A percentile compares a stretch with the other conserved stretches of the same genome.
Conservation (phyloP, 148 eudicot species). For the Silene uniflora region DNA sequence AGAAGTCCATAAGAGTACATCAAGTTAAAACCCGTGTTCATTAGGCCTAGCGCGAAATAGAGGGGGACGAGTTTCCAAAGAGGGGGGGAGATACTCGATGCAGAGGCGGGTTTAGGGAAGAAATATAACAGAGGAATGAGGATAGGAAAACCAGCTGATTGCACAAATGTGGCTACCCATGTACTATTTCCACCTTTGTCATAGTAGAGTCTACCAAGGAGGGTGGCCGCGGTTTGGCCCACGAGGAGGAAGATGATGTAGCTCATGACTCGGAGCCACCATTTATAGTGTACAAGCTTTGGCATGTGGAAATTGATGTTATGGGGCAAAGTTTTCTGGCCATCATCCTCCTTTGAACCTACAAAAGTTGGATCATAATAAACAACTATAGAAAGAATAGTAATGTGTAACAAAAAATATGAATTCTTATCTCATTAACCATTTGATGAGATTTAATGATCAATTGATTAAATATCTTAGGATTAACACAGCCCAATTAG, state of each 20-base stretch:
- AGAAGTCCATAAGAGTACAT: conserved; percentile 44
- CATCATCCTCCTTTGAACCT: conserved; percentile 17
- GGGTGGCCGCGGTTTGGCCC: conserved; percentile 36
- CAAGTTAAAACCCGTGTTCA: conserved; percentile 21
- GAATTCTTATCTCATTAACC: too few relatives aligned
- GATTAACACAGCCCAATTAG: too few relatives aligned
- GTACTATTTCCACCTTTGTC: conserved; percentile 46
- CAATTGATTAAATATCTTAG: too few relatives aligned
- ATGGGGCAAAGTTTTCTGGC: background rate
- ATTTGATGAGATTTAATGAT: too few relatives aligned
- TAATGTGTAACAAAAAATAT: too few relatives aligned
- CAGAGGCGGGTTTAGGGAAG: conserved; percentile 12
- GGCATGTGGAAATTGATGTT: conserved; percentile 7
- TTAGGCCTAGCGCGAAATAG: conserved; percentile 25
- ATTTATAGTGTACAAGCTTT: conserved; percentile 23
- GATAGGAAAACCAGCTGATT: conserved; percentile 44
- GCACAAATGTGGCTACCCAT: conserved; percentile 47
- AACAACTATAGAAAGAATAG: too few relatives aligned
- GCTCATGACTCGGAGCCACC: conserved; percentile 32
- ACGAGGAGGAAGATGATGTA: conserved; percentile 32
- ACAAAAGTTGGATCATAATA: background rate
- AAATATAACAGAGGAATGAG: conserved; percentile 21
- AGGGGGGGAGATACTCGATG: background rate
- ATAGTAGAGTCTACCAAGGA: conserved; percentile 37
- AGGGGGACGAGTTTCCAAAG: conserved; percentile 4